A percentile compares a stretch with the other conserved stretches of the same genome.
Conservation (phyloP, 495 filamentous ascomycete genomes). For the Tuber brumale region DNA sequence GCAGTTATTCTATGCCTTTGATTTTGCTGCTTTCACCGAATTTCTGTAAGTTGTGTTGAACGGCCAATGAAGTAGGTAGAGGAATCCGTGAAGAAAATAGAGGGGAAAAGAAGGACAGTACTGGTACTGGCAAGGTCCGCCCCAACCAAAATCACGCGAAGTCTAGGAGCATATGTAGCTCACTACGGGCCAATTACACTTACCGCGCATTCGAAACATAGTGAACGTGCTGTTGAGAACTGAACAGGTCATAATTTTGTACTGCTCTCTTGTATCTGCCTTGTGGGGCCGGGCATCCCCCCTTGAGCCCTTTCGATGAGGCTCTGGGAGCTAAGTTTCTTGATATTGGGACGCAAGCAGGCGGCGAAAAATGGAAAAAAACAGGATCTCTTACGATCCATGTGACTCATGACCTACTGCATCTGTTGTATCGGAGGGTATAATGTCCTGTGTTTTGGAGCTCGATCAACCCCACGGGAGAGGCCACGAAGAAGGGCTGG, state of each 20-base stretch:
- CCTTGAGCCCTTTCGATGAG: not conserved
- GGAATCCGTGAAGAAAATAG: not conserved
- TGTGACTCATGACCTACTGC: conserved; percentile 5
- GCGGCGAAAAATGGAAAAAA: not conserved
- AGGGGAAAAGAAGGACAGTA: not conserved
- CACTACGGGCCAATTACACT: not conserved
- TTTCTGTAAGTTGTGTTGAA: not conserved
- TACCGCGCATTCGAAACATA: not conserved
- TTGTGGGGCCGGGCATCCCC: not conserved
- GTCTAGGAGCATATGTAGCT: not conserved
- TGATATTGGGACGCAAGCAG: not conserved
- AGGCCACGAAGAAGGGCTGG: not conserved
- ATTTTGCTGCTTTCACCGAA: not conserved
- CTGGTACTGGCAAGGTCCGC: not conserved
- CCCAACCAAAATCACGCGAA: not conserved
- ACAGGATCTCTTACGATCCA: not conserved
- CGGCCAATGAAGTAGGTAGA: not conserved
- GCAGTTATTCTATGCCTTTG: not conserved
- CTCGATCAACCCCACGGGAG: not conserved
- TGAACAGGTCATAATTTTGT: conserved; percentile 6
- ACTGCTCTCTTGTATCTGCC: not conserved
- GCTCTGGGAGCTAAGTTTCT: not conserved
- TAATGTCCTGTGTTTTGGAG: not conserved
- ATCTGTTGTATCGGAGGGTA: not conserved
- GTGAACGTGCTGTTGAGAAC: not conserved